These are phyloP conservation scores for Kodamaea ohmeri DNA, from an alignment of 1,139 yeast species.

Conservation along the genomic window DNA sequence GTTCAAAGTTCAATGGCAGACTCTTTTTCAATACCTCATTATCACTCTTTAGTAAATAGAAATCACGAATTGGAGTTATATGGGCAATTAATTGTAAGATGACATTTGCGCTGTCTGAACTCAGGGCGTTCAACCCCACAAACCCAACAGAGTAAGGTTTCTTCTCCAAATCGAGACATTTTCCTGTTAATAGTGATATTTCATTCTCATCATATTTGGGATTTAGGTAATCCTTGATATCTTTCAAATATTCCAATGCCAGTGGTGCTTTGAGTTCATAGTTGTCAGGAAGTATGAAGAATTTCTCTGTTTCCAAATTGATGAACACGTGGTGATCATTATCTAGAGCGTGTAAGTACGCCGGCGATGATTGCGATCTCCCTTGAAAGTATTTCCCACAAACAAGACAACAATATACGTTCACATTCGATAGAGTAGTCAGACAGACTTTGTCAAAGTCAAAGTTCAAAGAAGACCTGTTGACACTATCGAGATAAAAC, in stretches of 20 bases:
- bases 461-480: slow-evolving; percentile 58
- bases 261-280: slow-evolving; percentile 33
- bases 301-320: slow-evolving; percentile 47
- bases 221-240: slow-evolving; percentile 49
- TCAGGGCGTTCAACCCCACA: slow-evolving; percentile 58
- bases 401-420: slow-evolving; percentile 67
- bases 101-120: slow-evolving; percentile 53
- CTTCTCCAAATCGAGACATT: slow-evolving; percentile 42
- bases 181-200: slow-evolving; percentile 18
- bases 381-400: slow-evolving; percentile 80
- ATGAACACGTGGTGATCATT: slow-evolving; percentile 60
- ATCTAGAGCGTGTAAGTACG: slow-evolving; percentile 64
- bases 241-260: slow-evolving; percentile 38
- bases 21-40: slow-evolving; percentile 16
- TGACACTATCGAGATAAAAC: slow-evolving; percentile 52
- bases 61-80: slow-evolving; percentile 50
- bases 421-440: slow-evolving; percentile 56
- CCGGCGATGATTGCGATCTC: slow-evolving; percentile 58
- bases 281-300: slow-evolving; percentile 63
- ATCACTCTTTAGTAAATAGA: slow-evolving; percentile 29
- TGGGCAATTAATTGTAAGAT: slow-evolving; percentile 58
- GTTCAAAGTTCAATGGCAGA: slow-evolving; percentile 29
- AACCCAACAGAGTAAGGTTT: slow-evolving; percentile 57
- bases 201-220: slow-evolving; percentile 46
- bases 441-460: slow-evolving; percentile 69